phyloP scores from a whole-genome alignment of 2,329 filamentous ascomycete genomes.

The Thelonectria discophora region DNA sequence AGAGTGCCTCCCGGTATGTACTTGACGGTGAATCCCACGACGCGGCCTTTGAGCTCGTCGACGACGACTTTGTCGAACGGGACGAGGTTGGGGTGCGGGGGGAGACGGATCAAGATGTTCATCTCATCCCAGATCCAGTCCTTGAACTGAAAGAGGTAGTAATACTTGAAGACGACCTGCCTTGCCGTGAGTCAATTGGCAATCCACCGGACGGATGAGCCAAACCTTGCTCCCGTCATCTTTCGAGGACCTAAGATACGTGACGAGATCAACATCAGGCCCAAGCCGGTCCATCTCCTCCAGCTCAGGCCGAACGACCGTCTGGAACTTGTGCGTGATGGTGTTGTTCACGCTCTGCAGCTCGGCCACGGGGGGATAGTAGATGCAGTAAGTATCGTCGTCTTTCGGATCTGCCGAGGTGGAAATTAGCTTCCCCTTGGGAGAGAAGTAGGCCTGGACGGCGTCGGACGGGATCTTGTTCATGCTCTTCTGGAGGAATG shows the following conservation, averaged over 20 bases:
- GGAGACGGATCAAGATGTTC: constrained; percentile 48
- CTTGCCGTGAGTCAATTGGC: not conserved
- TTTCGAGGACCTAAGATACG: constrained; percentile 3
- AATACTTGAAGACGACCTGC: constrained; percentile 49
- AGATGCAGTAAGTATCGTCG: constrained; percentile 40
- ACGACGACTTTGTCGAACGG: constrained; percentile 48
- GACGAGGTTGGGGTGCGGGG: constrained; percentile 49
- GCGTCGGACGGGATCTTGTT: constrained; percentile 15
- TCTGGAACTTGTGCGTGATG: constrained; percentile 31
- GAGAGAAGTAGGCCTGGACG: constrained; percentile 29
- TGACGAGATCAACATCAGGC: constrained; percentile 42
- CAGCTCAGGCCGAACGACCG: constrained; percentile 36
- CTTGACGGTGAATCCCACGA: constrained; percentile 49
- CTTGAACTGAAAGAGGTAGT: constrained; percentile 37
- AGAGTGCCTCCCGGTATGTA: constrained; percentile 49
- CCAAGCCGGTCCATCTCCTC: constrained; percentile 44
- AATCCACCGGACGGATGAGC: not conserved
- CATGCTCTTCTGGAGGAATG: constrained; percentile 37
- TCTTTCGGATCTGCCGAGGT: constrained; percentile 38
- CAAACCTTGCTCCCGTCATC: constrained; percentile 6
- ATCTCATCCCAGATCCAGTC: constrained; percentile 47
- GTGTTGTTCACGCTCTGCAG: constrained; percentile 6
- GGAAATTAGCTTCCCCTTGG: constrained; percentile 34
- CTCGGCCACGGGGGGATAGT: constrained; percentile 36
- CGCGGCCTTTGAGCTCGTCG: constrained; percentile 42